phyloP scores from a whole-genome alignment of 352 stramenopile species.

The Phytophthora europaea region DNA sequence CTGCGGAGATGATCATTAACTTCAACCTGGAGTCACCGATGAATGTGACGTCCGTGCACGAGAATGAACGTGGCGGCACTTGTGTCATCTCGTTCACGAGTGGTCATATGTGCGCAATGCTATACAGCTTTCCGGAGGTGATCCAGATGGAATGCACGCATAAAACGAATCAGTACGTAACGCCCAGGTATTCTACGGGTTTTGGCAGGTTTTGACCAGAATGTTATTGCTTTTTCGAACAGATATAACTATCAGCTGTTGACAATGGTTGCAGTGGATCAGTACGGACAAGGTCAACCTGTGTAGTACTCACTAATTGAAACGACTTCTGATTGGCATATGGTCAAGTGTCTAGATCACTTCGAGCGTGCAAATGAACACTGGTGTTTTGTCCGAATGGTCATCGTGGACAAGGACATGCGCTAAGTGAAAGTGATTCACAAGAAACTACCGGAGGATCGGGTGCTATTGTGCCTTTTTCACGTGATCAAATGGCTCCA shows the following conservation, averaged over 20 bases:
- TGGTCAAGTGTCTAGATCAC: conserved; percentile 8
- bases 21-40: too few relatives aligned
- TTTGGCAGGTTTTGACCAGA: conserved; percentile 1
- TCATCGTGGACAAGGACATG: conserved; percentile 20
- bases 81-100: neutral
- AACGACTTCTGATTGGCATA: conserved; percentile 8
- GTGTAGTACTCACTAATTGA: conserved; percentile 18
- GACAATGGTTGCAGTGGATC: conserved; percentile 5
- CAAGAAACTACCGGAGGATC: conserved; percentile 2
- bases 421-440: neutral
- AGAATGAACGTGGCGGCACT: too few relatives aligned
- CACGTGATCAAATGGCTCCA: conserved; percentile 31
- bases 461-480: conserved; percentile 11
- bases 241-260: conserved; percentile 28
- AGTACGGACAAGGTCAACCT: conserved; percentile 5
- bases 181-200: neutral
- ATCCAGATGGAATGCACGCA: neutral
- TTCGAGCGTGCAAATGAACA: conserved; percentile 21
- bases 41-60: too few relatives aligned
- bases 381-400: conserved; percentile 13
- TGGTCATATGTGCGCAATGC: conserved; percentile 3
- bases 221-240: neutral
- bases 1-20: too few relatives aligned
- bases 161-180: conserved; percentile 16
- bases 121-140: conserved; percentile 13